phyloP scores from a whole-genome alignment of 1,284 basidiomycete species.

The Porogramme epimiltina region DNA sequence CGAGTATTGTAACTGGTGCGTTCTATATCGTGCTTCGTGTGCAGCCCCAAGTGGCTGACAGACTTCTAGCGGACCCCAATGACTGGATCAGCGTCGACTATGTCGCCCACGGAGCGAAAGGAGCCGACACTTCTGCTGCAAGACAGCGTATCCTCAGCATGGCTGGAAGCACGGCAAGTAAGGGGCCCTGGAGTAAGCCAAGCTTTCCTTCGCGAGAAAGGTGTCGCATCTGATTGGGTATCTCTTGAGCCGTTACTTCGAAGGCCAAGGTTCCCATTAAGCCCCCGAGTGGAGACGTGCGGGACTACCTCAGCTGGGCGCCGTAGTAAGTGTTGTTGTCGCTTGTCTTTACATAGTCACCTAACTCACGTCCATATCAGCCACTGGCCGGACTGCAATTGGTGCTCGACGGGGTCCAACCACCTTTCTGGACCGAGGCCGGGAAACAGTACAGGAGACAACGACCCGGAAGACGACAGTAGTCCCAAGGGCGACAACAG shows the following conservation, averaged over 20 bases:
- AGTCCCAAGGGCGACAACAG: constrained; percentile 8
- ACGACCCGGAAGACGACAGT: constrained; percentile 3
- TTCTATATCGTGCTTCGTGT: not conserved
- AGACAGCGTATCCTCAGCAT: constrained; percentile 44
- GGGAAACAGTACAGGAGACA: constrained; percentile 8
- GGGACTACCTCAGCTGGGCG: constrained; percentile 60
- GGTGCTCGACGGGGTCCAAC: constrained; percentile 33
- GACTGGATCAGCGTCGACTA: constrained; percentile 39
- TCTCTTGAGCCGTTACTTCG: constrained; percentile 28
- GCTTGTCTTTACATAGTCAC: too few relatives aligned
- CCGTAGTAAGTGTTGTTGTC: constrained; percentile 65
- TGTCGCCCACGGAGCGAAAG: constrained; percentile 27
- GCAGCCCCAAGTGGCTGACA: not conserved
- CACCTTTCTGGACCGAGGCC: constrained; percentile 29
- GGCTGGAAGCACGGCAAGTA: constrained; percentile 42
- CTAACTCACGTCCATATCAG: constrained; percentile 34
- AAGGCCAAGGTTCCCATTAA: constrained; percentile 22
- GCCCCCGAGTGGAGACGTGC: constrained; percentile 42
- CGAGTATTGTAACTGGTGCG: constrained; percentile 16
- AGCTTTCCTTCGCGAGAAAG: too few relatives aligned
- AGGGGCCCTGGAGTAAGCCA: constrained; percentile 57
- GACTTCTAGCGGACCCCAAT: constrained; percentile 28
- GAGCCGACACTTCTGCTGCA: constrained; percentile 40
- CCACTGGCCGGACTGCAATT: constrained; percentile 62
- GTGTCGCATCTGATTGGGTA: too few relatives aligned